phyloP scores from a whole-genome alignment of 2,329 filamentous ascomycete species.

The Proliferodiscus dingleyae region DNA sequence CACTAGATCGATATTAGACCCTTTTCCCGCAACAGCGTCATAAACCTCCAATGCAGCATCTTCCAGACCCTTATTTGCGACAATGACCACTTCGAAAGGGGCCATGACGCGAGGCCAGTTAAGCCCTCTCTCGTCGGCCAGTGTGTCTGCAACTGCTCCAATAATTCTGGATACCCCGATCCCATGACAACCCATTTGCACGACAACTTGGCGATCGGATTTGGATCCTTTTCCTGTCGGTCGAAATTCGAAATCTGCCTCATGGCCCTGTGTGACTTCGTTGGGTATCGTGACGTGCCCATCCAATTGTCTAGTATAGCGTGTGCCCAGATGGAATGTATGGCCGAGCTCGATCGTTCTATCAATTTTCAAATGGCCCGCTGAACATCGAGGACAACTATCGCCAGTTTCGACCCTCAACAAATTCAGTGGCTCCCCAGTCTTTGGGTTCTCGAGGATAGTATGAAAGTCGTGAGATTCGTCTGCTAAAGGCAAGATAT shows the following conservation, averaged over 20 bases:
- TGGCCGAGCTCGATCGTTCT: constrained; percentile 87
- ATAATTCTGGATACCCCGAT: constrained; percentile 91
- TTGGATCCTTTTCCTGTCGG: background rate
- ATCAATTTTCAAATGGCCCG: constrained; percentile 58
- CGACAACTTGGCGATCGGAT: constrained; percentile 39
- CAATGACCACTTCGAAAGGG: constrained; percentile 71
- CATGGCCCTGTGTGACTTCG: constrained; percentile 20
- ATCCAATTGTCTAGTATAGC: constrained; percentile 73
- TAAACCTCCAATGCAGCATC: constrained; percentile 55
- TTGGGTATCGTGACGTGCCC: constrained; percentile 51
- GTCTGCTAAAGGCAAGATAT: too few species aligned
- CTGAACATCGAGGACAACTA: constrained; percentile 63
- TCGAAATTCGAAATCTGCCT: constrained; percentile 3
- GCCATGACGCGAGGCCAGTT: constrained; percentile 87
- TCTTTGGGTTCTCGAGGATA: constrained; percentile 32
- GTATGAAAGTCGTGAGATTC: constrained; percentile 7
- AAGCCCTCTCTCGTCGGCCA: constrained; percentile 67
- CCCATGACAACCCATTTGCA: constrained; percentile 96
- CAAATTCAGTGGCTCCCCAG: constrained; percentile 51
- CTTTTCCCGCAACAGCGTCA: constrained; percentile 45
- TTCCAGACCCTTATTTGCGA: constrained; percentile 46
- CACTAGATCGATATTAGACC: constrained; percentile 52
- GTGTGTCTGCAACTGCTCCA: constrained; percentile 73
- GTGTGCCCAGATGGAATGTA: constrained; percentile 87
- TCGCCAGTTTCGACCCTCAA: constrained; percentile 64